Percentiles rank a stretch among this genome's conserved stretches.
Conservation (phyloP, 2,329 filamentous ascomycete genomes). For the Exophiala bonariae region DNA sequence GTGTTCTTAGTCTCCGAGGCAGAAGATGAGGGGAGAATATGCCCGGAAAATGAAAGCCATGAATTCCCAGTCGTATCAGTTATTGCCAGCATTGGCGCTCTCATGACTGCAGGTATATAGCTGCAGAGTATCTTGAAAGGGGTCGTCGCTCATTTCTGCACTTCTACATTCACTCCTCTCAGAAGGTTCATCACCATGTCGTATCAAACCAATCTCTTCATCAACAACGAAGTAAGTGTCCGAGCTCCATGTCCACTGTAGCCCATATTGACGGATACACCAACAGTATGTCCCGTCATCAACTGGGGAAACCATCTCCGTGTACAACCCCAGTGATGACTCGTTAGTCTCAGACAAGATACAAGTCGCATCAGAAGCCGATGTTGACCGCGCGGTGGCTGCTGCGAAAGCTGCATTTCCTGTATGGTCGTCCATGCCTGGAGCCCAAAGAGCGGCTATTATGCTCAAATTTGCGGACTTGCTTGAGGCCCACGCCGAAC, state of each 20-base stretch:
- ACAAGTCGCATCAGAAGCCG: conserved; percentile 33
- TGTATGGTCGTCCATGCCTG: conserved; percentile 31
- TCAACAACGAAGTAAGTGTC: conserved; percentile 37
- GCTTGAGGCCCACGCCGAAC: conserved; percentile 64
- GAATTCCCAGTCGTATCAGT: no score
- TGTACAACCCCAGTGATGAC: conserved; percentile 35
- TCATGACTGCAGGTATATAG: no score
- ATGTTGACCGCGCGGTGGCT: conserved; percentile 35
- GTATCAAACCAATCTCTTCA: conserved; percentile 58
- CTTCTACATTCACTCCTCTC: no score
- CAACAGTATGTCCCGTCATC: conserved; percentile 39
- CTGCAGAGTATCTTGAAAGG: no score
- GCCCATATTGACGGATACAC: neutral
- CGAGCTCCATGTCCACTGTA: neutral
- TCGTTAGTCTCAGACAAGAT: conserved; percentile 27
- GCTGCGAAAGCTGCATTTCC: conserved; percentile 38
- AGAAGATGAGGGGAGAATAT: no score
- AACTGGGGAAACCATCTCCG: conserved; percentile 37
- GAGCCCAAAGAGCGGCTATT: conserved; percentile 28
- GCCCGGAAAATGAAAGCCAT: no score
- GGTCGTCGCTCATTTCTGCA: no score
- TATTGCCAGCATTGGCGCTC: no score
- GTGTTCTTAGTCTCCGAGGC: no score
- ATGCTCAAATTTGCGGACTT: conserved; percentile 49
- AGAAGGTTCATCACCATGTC: conserved; percentile 13